A percentile compares a stretch with the other conserved stretches of the same genome.
Evolutionary conservation across 176 grass and related monocot genomes (phyloP).

Genomic region (Oropetium thomaeum): DNA sequence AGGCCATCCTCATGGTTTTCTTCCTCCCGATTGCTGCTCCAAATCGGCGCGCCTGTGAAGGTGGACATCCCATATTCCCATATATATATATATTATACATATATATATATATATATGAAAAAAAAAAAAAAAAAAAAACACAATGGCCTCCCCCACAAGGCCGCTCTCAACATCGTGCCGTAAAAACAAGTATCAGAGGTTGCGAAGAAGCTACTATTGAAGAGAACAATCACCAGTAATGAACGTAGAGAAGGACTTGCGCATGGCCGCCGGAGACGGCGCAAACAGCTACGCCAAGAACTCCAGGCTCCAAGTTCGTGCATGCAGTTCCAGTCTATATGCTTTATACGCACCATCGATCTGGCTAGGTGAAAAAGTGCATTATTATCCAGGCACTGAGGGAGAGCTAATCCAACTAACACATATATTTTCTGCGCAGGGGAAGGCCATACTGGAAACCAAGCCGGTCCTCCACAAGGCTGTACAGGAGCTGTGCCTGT

Average conservation of each 20-base stretch:
- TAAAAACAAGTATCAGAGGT: neutral
- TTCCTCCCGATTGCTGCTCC: too few species aligned
- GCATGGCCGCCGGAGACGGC: slow-evolving; percentile 23
- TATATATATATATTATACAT: too few species aligned
- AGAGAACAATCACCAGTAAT: neutral
- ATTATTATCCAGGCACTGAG: too few species aligned
- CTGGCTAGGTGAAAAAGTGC: too few species aligned
- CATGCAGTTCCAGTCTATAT: neutral
- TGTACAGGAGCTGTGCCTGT: slow-evolving; percentile 7
- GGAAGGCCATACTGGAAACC: slow-evolving; percentile 32
- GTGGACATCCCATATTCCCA: too few species aligned
- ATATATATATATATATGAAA: too few species aligned
- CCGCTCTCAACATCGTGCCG: neutral
- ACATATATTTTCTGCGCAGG: slow-evolving; percentile 5
- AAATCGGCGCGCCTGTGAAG: too few species aligned
- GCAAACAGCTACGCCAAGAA: slow-evolving; percentile 33
- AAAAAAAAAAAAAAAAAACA: too few species aligned
- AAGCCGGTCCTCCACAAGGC: slow-evolving; percentile 27
- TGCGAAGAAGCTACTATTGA: neutral
- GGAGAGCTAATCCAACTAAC: too few species aligned
- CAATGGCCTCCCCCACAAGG: neutral
- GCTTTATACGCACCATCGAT: neutral
- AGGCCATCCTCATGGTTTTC: too few species aligned
- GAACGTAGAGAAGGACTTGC: slow-evolving; percentile 2
- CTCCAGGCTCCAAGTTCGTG: slow-evolving; percentile 21